Conservation (phyloP, 164 flowering plant genomes). For the Magnolia sinica region DNA sequence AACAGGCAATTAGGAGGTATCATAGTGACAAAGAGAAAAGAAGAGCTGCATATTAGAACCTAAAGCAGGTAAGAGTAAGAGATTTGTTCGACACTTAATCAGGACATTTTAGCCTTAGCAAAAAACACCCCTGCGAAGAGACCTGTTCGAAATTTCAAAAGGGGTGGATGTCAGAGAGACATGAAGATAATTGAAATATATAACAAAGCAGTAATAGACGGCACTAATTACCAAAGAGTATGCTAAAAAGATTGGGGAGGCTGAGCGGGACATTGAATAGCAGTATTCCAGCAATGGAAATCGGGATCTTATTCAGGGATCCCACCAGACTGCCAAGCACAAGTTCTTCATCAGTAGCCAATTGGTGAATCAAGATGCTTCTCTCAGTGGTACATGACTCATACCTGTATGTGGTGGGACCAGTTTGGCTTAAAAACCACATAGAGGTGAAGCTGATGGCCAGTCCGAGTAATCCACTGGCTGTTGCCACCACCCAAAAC, state of each 20-base stretch:
- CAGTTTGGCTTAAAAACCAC: constrained; percentile 79
- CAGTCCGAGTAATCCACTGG: constrained; percentile 76
- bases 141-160: constrained; percentile 35
- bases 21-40: background rate
- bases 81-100: background rate
- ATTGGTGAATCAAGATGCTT: background rate
- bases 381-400: background rate
- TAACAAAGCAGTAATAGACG: background rate
- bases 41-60: background rate
- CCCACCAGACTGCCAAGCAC: constrained; percentile 63
- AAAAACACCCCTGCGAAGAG: constrained; percentile 75
- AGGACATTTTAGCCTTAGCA: constrained; percentile 74
- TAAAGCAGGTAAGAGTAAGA: background rate
- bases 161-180: background rate
- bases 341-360: background rate
- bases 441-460: constrained; percentile 84
- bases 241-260: constrained; percentile 56
- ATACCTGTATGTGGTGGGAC: constrained; percentile 84
- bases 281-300: constrained; percentile 63
- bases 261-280: constrained; percentile 70
- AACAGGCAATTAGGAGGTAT: background rate
- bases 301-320: constrained; percentile 81
- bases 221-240: constrained; percentile 59
- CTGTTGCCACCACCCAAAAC: constrained; percentile 76
- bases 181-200: background rate